Evolutionary conservation across 495 filamentous ascomycete species (phyloP), one percentile per base, ranked within the genome.

Genomic region (Cryomyces antarcticus): DNA sequence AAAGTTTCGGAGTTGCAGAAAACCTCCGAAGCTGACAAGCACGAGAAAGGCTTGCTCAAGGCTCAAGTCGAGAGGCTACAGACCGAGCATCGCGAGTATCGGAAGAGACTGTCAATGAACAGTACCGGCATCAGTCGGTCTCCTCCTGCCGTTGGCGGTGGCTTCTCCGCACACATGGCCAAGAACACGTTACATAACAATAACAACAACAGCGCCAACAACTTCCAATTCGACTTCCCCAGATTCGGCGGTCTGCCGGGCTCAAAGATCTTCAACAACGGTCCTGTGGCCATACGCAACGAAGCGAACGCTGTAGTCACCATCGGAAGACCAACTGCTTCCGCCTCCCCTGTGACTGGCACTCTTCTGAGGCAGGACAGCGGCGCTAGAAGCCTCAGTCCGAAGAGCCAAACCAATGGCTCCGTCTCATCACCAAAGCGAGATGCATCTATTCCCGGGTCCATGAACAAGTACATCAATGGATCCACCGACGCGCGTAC

Each of bases 181-280:
- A 58, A 53, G 17, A 24, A 24, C 17, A 24, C 17, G 17, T 24
- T 24, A 24, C 17, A 24, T 2, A 24, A 24, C 11, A 28, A 28
- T 35, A 63, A 58, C 27, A 37, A 59, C 9, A 53, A 66, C 10
- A 70, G 69, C 17, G 55, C 76, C 46, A 78, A 74, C 52, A 81
- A 82, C 54, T 96, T 97, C 56, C 72, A 84, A 51, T 96, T 93
- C 49, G 86, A 94, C 47, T 96, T 96, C 53, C 89, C 89, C 44
- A 82, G 78, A 58, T 94, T 95, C 57, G 89, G 89, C 34, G 69
- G 71, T 46, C 64, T 86, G 24, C 80, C 82, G 1, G 77, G 73
- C 9, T 65, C 72, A n/a, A 67, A 73, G 31, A 61, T 70, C 24
- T 60, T 73, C 49, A 73, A 62, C 43, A 72, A 70, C 45, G 59